Percentiles rank a stretch among this genome's conserved stretches.
Evolutionary conservation across 106 monocot genomes (phyloP).

Genomic region (Acorus calamus): DNA sequence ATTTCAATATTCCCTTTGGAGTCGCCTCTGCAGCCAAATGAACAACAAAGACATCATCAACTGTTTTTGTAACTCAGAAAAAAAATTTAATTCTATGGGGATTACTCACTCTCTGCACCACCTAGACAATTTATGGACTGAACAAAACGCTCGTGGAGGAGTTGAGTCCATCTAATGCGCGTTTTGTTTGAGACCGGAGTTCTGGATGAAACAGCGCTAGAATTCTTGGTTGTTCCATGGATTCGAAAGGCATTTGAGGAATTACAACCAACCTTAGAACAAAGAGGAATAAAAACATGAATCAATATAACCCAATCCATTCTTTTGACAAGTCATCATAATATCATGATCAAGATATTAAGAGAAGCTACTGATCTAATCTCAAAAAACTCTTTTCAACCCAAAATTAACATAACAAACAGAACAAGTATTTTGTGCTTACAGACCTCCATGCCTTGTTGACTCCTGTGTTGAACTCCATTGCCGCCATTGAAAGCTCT

Average conservation of each 20-base stretch:
- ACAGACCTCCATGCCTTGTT: constrained; percentile 3
- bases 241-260: not conserved
- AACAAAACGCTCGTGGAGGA: constrained; percentile 58
- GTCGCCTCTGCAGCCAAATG: constrained; percentile 39
- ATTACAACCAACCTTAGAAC: constrained; percentile 25
- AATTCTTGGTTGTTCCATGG: constrained; percentile 7
- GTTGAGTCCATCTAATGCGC: constrained; percentile 61
- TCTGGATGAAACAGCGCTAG: constrained; percentile 5
- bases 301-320: not conserved
- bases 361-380: not conserved
- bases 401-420: not conserved
- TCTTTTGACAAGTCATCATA: not conserved
- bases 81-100: not conserved
- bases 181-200: constrained; percentile 25
- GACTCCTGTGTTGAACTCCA: not conserved
- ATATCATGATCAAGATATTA: not conserved
- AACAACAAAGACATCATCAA: not conserved
- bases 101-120: constrained; percentile 56
- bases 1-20: constrained; percentile 53
- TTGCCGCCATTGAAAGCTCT: not conserved
- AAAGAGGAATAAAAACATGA: not conserved
- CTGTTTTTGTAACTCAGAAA: not conserved
- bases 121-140: constrained; percentile 50
- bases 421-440: constrained; percentile 1
- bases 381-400: not conserved